These are phyloP conservation scores for Yarrowia divulgata DNA, from an alignment of 805 yeast genomes.

Conservation along the genomic window DNA sequence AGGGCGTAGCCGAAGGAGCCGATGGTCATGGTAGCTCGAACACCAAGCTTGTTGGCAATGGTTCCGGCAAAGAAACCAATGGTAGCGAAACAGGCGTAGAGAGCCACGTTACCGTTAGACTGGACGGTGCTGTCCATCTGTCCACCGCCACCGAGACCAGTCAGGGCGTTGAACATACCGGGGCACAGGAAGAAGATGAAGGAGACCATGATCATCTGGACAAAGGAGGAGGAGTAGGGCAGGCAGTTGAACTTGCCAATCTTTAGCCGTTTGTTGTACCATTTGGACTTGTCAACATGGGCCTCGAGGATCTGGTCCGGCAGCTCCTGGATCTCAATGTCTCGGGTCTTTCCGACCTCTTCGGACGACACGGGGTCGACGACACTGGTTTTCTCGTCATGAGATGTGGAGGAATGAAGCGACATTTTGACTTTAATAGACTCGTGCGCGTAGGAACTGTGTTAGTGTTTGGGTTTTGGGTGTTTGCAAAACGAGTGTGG, in stretches of 20 bases:
- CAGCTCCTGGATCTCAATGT: constrained; percentile 18
- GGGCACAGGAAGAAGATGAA: constrained; percentile 60
- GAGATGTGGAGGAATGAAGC: constrained; percentile 24
- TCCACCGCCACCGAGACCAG: constrained; percentile 61
- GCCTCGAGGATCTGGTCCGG: constrained; percentile 30
- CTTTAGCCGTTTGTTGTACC: constrained; percentile 23
- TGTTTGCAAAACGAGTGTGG: background rate
- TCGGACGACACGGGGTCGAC: constrained; percentile 30
- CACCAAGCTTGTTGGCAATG: constrained; percentile 60
- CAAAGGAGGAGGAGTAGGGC: constrained; percentile 39
- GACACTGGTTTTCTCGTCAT: constrained; percentile 17
- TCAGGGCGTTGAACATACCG: constrained; percentile 60
- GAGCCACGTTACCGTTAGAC: constrained; percentile 60
- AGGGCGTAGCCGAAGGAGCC: constrained; percentile 59
- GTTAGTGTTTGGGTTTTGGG: background rate
- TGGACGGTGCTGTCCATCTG: constrained; percentile 49
- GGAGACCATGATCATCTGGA: constrained; percentile 57
- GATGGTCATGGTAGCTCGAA: constrained; percentile 52
- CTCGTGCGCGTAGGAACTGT: constrained; percentile 12
- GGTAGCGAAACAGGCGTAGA: constrained; percentile 63
- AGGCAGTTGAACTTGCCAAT: constrained; percentile 14
- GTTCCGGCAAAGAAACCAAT: constrained; percentile 66
- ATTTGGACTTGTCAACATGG: constrained; percentile 24
- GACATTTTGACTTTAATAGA: constrained; percentile 36
- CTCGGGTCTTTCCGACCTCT: constrained; percentile 11